These are phyloP conservation scores for Aureobasidium sp. DNA, from an alignment of 2,329 filamentous ascomycete genomes.

Conservation along the genomic window DNA sequence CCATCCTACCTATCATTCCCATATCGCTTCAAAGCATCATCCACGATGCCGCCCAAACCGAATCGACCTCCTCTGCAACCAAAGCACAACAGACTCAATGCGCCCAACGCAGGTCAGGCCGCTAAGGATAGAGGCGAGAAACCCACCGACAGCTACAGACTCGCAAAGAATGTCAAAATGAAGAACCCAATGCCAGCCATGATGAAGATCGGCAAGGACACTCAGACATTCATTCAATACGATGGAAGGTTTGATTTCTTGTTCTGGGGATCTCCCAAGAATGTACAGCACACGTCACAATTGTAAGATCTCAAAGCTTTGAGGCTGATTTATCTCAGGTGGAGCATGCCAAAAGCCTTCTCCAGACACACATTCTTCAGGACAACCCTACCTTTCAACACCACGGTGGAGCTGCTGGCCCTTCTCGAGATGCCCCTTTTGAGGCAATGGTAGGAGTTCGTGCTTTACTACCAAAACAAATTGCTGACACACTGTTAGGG, in stretches of 20 bases:
- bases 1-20: neutral
- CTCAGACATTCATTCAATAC: neutral
- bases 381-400: conserved; percentile 3
- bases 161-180: neutral
- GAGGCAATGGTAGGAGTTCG: neutral
- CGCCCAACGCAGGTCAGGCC: neutral
- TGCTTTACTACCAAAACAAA: neutral
- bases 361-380: neutral
- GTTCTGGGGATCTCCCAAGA: neutral
- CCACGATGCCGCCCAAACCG: neutral
- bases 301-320: neutral
- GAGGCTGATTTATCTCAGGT: neutral
- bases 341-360: neutral
- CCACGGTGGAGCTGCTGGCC: neutral
- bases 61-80: neutral
- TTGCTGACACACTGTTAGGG: neutral
- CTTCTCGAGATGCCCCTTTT: neutral
- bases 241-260: neutral
- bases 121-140: neutral
- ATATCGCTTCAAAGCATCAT: neutral
- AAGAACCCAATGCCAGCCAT: neutral
- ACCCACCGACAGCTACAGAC: neutral
- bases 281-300: neutral
- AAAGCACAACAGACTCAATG: neutral
- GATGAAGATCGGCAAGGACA: neutral